Conservation (phyloP, 495 filamentous ascomycete species). For the Glutinoglossum americanum region DNA sequence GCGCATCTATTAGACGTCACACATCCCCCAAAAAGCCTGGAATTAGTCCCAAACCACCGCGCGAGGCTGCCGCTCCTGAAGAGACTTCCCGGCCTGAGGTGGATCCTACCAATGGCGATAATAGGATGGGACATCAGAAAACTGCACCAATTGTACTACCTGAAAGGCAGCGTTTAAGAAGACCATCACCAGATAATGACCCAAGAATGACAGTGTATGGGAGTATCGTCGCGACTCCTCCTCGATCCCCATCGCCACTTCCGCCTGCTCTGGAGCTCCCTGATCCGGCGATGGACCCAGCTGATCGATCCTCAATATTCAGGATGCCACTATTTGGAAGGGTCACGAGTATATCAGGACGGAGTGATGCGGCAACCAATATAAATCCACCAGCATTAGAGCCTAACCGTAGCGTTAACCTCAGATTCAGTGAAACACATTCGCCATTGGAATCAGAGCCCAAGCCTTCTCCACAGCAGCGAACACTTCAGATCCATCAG, state of each 20-base stretch:
- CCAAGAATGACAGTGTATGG: slow-evolving; percentile 33
- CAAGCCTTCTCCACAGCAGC: slow-evolving; percentile 8
- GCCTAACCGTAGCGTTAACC: too few species aligned
- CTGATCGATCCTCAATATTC: slow-evolving; percentile 2
- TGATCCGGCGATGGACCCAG: slow-evolving; percentile 42
- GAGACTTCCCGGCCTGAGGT: neutral
- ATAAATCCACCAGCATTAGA: neutral
- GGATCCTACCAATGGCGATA: neutral
- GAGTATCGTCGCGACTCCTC: slow-evolving; percentile 48
- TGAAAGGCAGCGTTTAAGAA: neutral
- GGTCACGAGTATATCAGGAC: slow-evolving; percentile 2
- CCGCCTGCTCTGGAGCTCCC: slow-evolving; percentile 44
- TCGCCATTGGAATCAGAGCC: slow-evolving; percentile 8
- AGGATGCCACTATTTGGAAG: slow-evolving; percentile 15
- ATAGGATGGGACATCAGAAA: neutral
- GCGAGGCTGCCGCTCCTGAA: neutral
- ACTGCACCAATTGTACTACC: neutral
- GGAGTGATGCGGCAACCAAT: neutral
- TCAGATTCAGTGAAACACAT: neutral
- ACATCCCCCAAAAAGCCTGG: neutral
- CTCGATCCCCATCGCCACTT: slow-evolving; percentile 18
- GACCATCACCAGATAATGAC: neutral
- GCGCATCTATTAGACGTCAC: too few species aligned
- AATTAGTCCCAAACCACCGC: neutral
- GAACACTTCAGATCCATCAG: slow-evolving; percentile 10